Conservation (phyloP, 2,329 filamentous ascomycete species). For the Fusarium sp. region DNA sequence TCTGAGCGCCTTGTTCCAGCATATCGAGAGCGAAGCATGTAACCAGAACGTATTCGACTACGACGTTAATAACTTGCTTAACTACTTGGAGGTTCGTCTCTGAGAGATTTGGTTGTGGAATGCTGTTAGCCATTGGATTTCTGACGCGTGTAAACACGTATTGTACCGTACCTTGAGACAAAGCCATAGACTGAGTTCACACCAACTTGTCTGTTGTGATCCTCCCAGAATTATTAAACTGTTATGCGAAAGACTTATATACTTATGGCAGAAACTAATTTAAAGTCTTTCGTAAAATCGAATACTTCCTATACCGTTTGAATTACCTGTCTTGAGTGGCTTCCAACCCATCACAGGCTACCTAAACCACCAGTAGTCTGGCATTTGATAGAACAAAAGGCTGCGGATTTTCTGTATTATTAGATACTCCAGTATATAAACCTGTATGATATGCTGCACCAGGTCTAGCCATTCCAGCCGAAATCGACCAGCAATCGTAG, state of each 20-base stretch:
- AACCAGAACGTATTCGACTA: background rate
- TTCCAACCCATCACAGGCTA: no score
- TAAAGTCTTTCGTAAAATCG: no score
- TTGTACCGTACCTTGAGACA: background rate
- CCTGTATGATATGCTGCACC: background rate
- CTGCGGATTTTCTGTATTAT: background rate
- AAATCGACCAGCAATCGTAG: background rate
- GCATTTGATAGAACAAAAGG: background rate
- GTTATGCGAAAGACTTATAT: no score
- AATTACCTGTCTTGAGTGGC: no score
- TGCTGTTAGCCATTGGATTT: background rate
- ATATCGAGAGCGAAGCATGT: slow-evolving; percentile 39
- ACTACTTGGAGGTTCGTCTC: background rate
- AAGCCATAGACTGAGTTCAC: no score
- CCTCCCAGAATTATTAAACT: no score
- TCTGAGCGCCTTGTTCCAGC: slow-evolving; percentile 39
- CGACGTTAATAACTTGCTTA: background rate
- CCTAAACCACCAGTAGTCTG: no score
- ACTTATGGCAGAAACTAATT: no score
- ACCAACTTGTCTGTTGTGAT: no score
- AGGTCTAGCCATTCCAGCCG: background rate
- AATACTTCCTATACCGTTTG: no score
- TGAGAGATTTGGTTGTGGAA: background rate
- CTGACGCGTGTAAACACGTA: background rate
- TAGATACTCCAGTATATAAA: background rate